Base-by-base conservation (phyloP, 1,284 basidiomycete species). In the Malassezia slooffiae region DNA sequence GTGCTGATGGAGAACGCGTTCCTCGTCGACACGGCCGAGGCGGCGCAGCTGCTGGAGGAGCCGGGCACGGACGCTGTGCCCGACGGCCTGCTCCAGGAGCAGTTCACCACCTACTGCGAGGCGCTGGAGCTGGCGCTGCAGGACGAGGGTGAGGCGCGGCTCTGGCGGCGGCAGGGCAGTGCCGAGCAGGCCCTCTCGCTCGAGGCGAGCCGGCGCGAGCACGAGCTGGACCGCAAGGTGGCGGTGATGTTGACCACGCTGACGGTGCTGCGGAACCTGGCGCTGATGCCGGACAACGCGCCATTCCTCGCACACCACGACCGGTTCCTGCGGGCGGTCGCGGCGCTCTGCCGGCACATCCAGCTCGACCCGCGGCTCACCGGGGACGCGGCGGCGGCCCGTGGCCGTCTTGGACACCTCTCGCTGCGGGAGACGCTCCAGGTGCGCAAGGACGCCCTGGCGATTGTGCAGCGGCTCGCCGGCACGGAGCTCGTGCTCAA, bases 211-310 rank as follows among this genome's bases (percentile, higher is more conserved):
- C 52, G 50, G 30, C 38, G 49, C 26, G 60, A 64, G 33, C 53
- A 53, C 5, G 34, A 34, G 6, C 46, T 47, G 2, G 52, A 62
- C 31, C 58, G 55, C 12, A 42, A 38, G 21, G 80, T 76, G 20
- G 81, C 83, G 47, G 71, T 81, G 38, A 75, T 90, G 31, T 74
- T 88, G 22, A 74, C 80, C 1, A 75, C 84, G 31, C 70, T 82
- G 35, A 88, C 85, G 62, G 80, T 96, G 55, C 72, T 96, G 38
- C 83, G 87, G 37, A 95, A 93, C 71, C 76, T 93, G 52, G 80
- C 85, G 6, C 73, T 79, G 41, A 74, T 82, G 50, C 73, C 74
- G 4, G 83, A 89, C 47, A 95, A 93, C 61, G 72, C 76, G 44
- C 72, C 73, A 22, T 80, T 77, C 60, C 75, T 93, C 67, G 78